Conservation (phyloP, 73 alveolate genomes). For the Paramecium biaurelia region DNA sequence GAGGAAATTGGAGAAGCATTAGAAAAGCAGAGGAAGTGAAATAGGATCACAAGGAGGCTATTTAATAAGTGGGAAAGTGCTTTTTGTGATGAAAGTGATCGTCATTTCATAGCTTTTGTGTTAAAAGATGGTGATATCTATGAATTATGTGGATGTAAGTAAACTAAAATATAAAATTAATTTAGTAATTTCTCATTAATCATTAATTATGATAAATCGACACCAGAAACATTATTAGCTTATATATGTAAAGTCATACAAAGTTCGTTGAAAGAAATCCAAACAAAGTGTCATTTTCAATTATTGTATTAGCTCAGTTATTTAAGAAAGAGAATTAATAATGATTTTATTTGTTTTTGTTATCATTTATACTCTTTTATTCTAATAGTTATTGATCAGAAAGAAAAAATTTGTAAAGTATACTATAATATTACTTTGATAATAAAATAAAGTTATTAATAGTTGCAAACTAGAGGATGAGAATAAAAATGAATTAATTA, state of each 20-base stretch:
- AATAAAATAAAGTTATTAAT: too few species aligned
- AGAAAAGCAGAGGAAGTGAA: slow-evolving; percentile 36
- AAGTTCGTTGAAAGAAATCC: slow-evolving; percentile 68
- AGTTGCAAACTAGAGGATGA: too few species aligned
- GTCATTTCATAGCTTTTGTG: slow-evolving; percentile 68
- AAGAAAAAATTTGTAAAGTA: too few species aligned
- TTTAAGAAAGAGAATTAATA: slow-evolving; percentile 10
- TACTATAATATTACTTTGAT: too few species aligned
- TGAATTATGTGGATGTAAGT: slow-evolving; percentile 69
- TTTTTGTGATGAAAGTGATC: slow-evolving; percentile 51
- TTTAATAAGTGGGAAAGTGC: slow-evolving; percentile 57
- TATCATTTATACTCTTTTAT: not conserved
- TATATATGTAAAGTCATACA: slow-evolving; percentile 54
- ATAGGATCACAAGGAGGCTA: slow-evolving; percentile 56
- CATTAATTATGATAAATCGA: slow-evolving; percentile 65
- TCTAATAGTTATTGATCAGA: too few species aligned
- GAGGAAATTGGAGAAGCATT: slow-evolving; percentile 42
- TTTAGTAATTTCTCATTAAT: slow-evolving; percentile 54
- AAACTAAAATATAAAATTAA: not conserved
- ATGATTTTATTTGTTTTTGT: not conserved
- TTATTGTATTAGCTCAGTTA: slow-evolving; percentile 60
- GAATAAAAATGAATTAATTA: slow-evolving; percentile 61
- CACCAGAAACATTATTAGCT: slow-evolving; percentile 47
- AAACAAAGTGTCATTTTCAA: slow-evolving; percentile 48
- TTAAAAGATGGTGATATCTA: slow-evolving; percentile 62